These are phyloP conservation scores for Lactifluus piperatus DNA, from an alignment of 768 basidiomycete species.

Conservation along the genomic window DNA sequence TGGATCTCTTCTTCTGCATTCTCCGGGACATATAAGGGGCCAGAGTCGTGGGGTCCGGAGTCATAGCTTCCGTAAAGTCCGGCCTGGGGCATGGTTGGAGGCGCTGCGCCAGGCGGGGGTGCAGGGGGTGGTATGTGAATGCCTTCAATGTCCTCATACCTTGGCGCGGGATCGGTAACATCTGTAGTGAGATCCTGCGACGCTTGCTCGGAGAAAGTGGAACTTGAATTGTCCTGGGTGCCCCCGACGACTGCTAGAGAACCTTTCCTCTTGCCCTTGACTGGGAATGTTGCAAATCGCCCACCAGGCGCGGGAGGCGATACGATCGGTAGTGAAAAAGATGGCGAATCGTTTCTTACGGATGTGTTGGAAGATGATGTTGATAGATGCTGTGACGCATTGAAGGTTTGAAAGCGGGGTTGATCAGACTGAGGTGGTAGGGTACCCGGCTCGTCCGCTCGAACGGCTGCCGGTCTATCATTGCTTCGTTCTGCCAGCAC, in stretches of 20 bases:
- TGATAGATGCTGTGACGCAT: not conserved
- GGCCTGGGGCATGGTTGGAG: slow-evolving; percentile 22
- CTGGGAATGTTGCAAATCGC: slow-evolving; percentile 63
- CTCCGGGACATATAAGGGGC: slow-evolving; percentile 7
- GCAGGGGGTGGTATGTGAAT: slow-evolving; percentile 31
- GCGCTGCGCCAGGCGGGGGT: slow-evolving; percentile 38
- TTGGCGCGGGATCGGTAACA: slow-evolving; percentile 30
- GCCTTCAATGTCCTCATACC: slow-evolving; percentile 30
- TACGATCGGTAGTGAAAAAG: not conserved
- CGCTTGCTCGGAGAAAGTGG: slow-evolving; percentile 13
- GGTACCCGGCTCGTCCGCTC: slow-evolving; percentile 2
- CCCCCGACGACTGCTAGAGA: slow-evolving; percentile 9
- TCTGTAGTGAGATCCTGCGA: not conserved
- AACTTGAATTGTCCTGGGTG: slow-evolving; percentile 10
- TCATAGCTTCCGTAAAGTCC: slow-evolving; percentile 1
- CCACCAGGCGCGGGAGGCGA: slow-evolving; percentile 28
- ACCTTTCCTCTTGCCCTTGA: slow-evolving; percentile 30
- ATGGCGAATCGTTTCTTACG: not conserved
- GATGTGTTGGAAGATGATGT: not conserved
- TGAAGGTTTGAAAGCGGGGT: not conserved
- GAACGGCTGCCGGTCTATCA: not conserved
- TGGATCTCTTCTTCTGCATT: slow-evolving; percentile 21
- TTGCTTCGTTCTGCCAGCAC: not conserved
- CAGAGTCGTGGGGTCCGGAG: not conserved
- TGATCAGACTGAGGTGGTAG: not conserved